Evolutionary conservation across 768 basidiomycete species (phyloP), one percentile per base, ranked within the genome.

Genomic region (Chiua virens): DNA sequence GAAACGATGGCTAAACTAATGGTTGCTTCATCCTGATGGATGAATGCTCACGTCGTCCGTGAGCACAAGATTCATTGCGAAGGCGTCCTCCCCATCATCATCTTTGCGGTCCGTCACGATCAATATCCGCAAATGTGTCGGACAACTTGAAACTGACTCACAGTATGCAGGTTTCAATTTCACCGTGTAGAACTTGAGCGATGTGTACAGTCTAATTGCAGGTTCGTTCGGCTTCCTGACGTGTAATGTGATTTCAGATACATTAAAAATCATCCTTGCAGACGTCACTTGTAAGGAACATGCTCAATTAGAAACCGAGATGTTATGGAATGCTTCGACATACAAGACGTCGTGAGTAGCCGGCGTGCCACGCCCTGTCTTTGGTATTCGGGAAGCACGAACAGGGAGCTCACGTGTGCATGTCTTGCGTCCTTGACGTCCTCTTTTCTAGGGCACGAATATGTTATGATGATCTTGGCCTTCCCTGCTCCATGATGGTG

Each of bases 141-240:
- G 30, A 39, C 13, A 23, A 2, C 10, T 8, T 27, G 25, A 27
- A 41, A n/a, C n/a, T 17, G 9, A 58, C 52, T 50, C 34, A 49
- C 43, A 54, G 18, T 3, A 30, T 20, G 25, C 10, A 22, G 43
- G 46, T 38, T 47, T 46, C 23, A 14, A 48, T 38, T 37, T 15
- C 8, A 37, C 50, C 39, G 45, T 28, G 32, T 40, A 25, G 25
- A 55, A 56, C 17, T 22, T 34, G 39, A 54, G 45, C 1, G 45
- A 54, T 5, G 42, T 41, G 18, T 52, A 54, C 11, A 54, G 50
- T 39, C 37, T 20, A n/a, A 57, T 41, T 6, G 49, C 56, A 44
- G 21, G 41, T 38, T 48, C 53, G 28, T 57, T 53, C 7, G 54
- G 58, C 49, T 47, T 47, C 8, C 27, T 35, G 5, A 54, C 45